phyloP scores from a whole-genome alignment of 1,139 yeast genomes.

The Kodamaea plutei region DNA sequence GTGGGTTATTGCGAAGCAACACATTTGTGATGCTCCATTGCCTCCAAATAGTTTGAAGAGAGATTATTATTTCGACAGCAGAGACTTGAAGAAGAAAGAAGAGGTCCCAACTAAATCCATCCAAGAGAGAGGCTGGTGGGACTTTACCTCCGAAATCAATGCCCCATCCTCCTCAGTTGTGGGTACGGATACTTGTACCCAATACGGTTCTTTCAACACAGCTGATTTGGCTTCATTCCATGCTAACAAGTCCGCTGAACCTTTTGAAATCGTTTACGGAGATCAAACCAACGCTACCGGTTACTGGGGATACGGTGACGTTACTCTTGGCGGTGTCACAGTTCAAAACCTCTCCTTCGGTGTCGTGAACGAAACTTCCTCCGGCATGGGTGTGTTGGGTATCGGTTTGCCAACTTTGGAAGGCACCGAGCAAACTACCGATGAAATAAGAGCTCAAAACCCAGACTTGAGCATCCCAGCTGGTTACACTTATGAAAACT shows the following conservation, averaged over 20 bases:
- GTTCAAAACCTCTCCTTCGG: constrained; percentile 50
- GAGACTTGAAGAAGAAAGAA: too few relatives aligned
- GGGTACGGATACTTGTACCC: constrained; percentile 28
- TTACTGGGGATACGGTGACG: constrained; percentile 48
- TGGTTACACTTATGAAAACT: constrained; percentile 56
- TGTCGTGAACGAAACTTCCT: constrained; percentile 40
- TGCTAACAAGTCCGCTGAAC: constrained; percentile 28
- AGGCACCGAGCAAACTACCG: constrained; percentile 8
- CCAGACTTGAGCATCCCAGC: constrained; percentile 39
- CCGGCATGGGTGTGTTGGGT: constrained; percentile 49
- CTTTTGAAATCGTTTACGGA: constrained; percentile 52
- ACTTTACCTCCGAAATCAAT: background rate
- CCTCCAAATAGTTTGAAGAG: background rate
- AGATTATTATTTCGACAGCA: background rate
- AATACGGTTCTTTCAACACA: constrained; percentile 39
- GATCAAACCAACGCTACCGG: constrained; percentile 63
- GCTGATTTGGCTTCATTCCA: constrained; percentile 29
- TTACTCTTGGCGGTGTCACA: constrained; percentile 34
- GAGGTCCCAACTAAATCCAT: background rate
- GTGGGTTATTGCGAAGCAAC: constrained; percentile 29
- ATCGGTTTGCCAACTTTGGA: constrained; percentile 54
- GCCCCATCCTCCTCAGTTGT: constrained; percentile 1
- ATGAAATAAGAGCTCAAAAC: constrained; percentile 33
- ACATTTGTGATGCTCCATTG: background rate
- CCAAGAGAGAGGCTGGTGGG: constrained; percentile 1